Percentiles rank a stretch among this genome's conserved stretches.
phyloP scores from a whole-genome alignment of 2,329 filamentous ascomycete genomes.

The Graphilbum fragrans region DNA sequence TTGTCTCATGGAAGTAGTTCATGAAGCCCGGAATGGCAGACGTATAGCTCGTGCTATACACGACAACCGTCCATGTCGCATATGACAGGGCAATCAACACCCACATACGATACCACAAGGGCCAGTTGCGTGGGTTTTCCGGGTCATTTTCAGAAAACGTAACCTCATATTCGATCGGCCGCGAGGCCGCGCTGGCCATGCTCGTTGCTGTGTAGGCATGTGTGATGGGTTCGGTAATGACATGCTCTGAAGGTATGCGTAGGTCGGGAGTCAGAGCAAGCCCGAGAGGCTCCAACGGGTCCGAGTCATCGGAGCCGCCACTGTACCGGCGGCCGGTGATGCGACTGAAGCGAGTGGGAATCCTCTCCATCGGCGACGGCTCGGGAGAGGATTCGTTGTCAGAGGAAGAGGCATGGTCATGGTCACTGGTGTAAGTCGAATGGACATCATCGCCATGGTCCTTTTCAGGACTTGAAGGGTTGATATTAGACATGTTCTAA shows the following conservation, averaged over 20 bases:
- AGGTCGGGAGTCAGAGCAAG: slow-evolving; percentile 10
- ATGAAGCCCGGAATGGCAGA: slow-evolving; percentile 55
- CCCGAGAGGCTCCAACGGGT: slow-evolving; percentile 11
- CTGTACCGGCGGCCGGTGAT: slow-evolving; percentile 3
- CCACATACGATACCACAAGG: slow-evolving; percentile 31
- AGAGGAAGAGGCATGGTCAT: neutral
- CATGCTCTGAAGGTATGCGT: slow-evolving; percentile 8
- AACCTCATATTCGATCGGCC: slow-evolving; percentile 51
- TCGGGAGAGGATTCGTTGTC: neutral
- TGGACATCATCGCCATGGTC: too few species aligned
- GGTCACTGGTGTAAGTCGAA: neutral
- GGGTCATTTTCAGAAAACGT: slow-evolving; percentile 51
- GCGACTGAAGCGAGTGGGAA: neutral
- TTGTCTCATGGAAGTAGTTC: slow-evolving; percentile 43
- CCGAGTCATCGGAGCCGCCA: slow-evolving; percentile 7
- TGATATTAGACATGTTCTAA: too few species aligned
- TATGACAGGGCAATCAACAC: slow-evolving; percentile 27
- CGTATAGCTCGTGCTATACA: slow-evolving; percentile 67
- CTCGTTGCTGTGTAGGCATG: slow-evolving; percentile 26
- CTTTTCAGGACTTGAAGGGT: too few species aligned
- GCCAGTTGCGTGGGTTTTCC: slow-evolving; percentile 56
- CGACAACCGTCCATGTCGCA: slow-evolving; percentile 35
- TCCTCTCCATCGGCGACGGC: neutral
- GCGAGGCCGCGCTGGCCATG: slow-evolving; percentile 23
- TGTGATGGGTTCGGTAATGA: slow-evolving; percentile 23